phyloP scores from a whole-genome alignment of 257 asterid species.

The Knoxia roxburghii region DNA sequence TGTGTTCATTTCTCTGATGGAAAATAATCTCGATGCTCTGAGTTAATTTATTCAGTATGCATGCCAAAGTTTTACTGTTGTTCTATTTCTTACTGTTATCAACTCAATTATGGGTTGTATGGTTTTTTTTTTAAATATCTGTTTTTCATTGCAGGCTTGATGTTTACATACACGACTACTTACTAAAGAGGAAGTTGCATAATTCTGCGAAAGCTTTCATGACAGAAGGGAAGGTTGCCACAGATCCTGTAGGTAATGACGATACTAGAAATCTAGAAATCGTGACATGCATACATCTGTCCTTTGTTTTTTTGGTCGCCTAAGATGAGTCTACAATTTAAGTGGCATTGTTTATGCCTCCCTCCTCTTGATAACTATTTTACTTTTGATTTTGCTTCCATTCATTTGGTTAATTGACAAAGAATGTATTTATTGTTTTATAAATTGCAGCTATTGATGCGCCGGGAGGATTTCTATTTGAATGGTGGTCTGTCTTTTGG shows the following conservation, averaged over 20 bases:
- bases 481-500: conserved; percentile 99
- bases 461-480: conserved; percentile 98
- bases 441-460: conserved; percentile 86
- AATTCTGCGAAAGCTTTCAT: conserved; percentile 96
- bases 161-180: conserved; percentile 95
- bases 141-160: conserved; percentile 65
- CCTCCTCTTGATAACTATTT: neutral
- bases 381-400: neutral
- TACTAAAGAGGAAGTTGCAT: conserved; percentile 80
- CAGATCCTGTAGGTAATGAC: conserved; percentile 89
- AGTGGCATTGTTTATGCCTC: neutral
- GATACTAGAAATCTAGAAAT: neutral
- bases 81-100: neutral
- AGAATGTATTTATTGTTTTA: conserved; percentile 4
- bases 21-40: neutral
- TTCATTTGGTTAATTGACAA: neutral
- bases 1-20: neutral
- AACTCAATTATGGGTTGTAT: neutral
- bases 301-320: neutral
- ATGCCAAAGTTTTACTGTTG: neutral
- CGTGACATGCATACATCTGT: neutral
- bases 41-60: neutral
- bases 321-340: neutral
- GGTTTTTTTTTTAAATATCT: neutral
- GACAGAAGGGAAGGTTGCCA: conserved; percentile 98